Evolutionary conservation across 768 basidiomycete genomes (phyloP).

Genomic region (Tylopilus sp.): DNA sequence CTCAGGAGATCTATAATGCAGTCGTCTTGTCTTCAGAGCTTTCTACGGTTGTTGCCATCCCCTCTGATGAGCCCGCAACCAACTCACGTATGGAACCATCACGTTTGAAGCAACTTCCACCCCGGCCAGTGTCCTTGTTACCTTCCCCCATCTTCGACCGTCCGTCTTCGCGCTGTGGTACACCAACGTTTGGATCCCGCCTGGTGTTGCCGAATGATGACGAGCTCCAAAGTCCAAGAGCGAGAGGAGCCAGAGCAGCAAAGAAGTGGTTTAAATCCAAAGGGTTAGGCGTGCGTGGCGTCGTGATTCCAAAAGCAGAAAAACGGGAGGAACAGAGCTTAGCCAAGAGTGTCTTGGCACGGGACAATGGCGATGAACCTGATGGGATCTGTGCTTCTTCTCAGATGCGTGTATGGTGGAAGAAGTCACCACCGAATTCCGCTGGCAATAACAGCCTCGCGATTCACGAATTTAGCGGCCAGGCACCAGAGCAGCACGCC

Average conservation of each 20-base stretch:
- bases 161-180: constrained; percentile 52
- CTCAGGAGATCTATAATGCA: constrained; percentile 22
- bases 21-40: constrained; percentile 15
- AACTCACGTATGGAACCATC: background rate
- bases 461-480: constrained; percentile 11
- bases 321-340: constrained; percentile 17
- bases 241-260: constrained; percentile 13
- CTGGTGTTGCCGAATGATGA: constrained; percentile 27
- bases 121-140: constrained; percentile 10
- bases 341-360: background rate
- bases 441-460: constrained; percentile 9
- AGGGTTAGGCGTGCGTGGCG: constrained; percentile 25
- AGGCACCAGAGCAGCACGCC: background rate
- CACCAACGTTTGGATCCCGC: constrained; percentile 60
- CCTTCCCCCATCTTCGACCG: constrained; percentile 36
- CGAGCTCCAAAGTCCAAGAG: constrained; percentile 17
- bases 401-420: constrained; percentile 31
- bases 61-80: constrained; percentile 4
- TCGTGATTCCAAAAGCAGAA: constrained; percentile 22
- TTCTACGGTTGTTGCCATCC: constrained; percentile 11
- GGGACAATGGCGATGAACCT: constrained; percentile 6
- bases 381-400: constrained; percentile 10
- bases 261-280: constrained; percentile 30
- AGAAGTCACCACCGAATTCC: constrained; percentile 17
- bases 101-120: constrained; percentile 7